phyloP scores from a whole-genome alignment of 345 rosid genomes.

The Brassica incana region DNA sequence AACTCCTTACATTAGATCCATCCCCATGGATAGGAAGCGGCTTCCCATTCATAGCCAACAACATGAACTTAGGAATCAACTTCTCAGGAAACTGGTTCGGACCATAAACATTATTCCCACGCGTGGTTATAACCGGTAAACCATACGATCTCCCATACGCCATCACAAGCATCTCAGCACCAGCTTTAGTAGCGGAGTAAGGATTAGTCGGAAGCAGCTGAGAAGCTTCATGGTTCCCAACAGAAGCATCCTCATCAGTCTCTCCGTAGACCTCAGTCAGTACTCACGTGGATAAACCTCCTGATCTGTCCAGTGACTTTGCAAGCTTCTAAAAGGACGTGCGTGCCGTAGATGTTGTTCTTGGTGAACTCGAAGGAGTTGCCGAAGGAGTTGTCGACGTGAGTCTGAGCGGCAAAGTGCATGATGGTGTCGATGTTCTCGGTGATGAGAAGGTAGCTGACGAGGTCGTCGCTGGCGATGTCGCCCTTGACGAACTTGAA shows the following conservation, averaged over 20 bases:
- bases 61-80: slow-evolving; percentile 79
- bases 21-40: slow-evolving; percentile 85
- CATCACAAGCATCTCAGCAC: slow-evolving; percentile 96
- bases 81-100: slow-evolving; percentile 91
- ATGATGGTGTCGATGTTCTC: slow-evolving; percentile 85
- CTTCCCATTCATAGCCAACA: slow-evolving; percentile 62
- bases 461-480: slow-evolving; percentile 85
- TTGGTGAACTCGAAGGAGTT: slow-evolving; percentile 92
- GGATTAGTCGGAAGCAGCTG: slow-evolving; percentile 92
- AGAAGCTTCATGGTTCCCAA: slow-evolving; percentile 86
- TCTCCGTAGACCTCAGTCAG: slow-evolving; percentile 94
- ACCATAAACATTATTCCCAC: slow-evolving; percentile 59
- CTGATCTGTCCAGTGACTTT: slow-evolving; percentile 81
- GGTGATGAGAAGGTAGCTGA: slow-evolving; percentile 85
- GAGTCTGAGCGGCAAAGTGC: slow-evolving; percentile 95
- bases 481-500: slow-evolving; percentile 87
- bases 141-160: slow-evolving; percentile 90
- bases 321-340: slow-evolving; percentile 81
- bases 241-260: slow-evolving; percentile 89
- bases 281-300: slow-evolving; percentile 91
- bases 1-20: slow-evolving; percentile 84
- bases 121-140: slow-evolving; percentile 68
- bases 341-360: slow-evolving; percentile 86
- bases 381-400: slow-evolving; percentile 85
- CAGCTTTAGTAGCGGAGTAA: slow-evolving; percentile 85